Base-by-base conservation (phyloP, 108 stramenopile species). In the Cyclostephanos invisitatus region DNA sequence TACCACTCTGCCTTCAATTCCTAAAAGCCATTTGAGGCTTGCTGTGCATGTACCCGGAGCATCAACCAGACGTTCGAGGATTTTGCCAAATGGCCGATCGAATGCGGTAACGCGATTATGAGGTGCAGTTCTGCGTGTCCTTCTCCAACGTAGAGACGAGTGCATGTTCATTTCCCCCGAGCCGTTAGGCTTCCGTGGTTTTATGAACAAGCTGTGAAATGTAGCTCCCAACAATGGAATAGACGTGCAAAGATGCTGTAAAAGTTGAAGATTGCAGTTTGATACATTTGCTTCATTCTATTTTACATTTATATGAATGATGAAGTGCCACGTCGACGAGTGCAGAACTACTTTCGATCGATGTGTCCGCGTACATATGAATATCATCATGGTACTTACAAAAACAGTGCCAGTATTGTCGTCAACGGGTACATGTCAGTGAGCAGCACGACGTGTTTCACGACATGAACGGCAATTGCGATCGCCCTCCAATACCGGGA, bases 11-110 rank as follows among this genome's bases (percentile, higher is more conserved):
- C 8, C 27, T 58, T 35, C 54, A 40, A 32, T 22, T 1, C 42
- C 38, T 42, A 27, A 53, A 24, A 70, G 64, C 76, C 76, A 12
- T 77, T 77, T 49, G 76, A 77, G 47, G 42, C 76, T 12, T 77
- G 76, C 32, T 70, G 55, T 28, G 29, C 5, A 15, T 77, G 76
- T 47, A 55, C 63, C 44, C 62, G 64, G 59, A 56, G 54, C 28
- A 77, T 77, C 4, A 70, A 64, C 40, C 63, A 70, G 37, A 66
- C 69, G 3, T 57, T 77, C 3, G 76, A 77, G 35, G 57, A 65
- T 28, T 64, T 77, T 57, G 59, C 48, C 3, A 70, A 66, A 27
- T 77, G 76, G 76, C 76, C 76, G 5, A 27, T 58, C 47, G 76
- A 70, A 44, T 77, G 76, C 51, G 76, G 76, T 14, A 28, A 38